Evolutionary conservation across 2,329 filamentous ascomycete genomes (phyloP), one percentile per base, ranked within the genome.

Genomic region (Hymenoscyphus linearis): DNA sequence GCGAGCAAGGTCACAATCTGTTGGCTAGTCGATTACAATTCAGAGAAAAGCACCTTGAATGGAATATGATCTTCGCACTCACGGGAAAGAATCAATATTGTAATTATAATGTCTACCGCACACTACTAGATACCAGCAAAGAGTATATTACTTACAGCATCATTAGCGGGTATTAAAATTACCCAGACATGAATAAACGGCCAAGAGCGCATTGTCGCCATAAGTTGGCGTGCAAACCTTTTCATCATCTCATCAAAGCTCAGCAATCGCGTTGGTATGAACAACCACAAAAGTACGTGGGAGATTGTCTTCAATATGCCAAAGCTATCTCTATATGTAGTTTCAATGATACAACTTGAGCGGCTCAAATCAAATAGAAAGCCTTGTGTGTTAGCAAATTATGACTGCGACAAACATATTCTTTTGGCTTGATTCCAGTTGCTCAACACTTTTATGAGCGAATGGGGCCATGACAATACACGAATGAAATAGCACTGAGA

Each of bases 91-190:
- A 31, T 31, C 6, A 31, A 31, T 7, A 7, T 31, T 31, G 31
- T 31, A 31, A 31, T 31, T 31, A 7, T 5, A 31, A 31, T 31
- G 31, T 7, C 31, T 31, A 31, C 10, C 31, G n/a, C n/a, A n/a
- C n/a, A n/a, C n/a, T n/a, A n/a, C n/a, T n/a, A n/a, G n/a, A n/a
- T n/a, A n/a, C n/a, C n/a, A n/a, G 27, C 5, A 5, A 31, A 31
- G 27, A 31, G 27, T 5, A 31, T 31, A 9, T 31, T 31, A 31
- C 27, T 31, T 31, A 31, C 27, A 34, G 59, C 34, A 4, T 44
- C 13, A 34, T 57, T 57, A 60, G n/a, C 59, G 40, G n/a, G 37
- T 34, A 27, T 60, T 60, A 31, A 53, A 60, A 4, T 44, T 40
- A n/a, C 44, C 54, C 54, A 60, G 6, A 53, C 37, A 26, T 36